phyloP scores from a whole-genome alignment of 2,329 filamentous ascomycete genomes.

The Keithomyces neogunnii region DNA sequence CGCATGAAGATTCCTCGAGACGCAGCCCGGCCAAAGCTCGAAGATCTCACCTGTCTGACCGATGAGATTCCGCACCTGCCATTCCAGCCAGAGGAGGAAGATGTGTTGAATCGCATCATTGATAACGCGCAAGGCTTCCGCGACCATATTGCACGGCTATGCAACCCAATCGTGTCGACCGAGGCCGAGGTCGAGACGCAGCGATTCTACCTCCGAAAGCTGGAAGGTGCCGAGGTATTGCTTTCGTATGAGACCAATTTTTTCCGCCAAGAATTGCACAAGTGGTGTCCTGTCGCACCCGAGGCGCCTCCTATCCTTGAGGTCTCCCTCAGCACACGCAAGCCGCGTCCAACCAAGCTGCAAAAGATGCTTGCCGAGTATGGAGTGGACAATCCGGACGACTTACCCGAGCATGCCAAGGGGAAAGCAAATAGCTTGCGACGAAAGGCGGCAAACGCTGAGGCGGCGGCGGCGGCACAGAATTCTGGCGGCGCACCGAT shows the following conservation, averaged over 20 bases:
- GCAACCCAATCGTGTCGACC: conserved; percentile 72
- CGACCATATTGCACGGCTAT: conserved; percentile 70
- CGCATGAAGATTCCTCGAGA: conserved; percentile 94
- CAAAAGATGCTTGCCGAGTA: conserved; percentile 89
- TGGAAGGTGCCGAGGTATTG: conserved; percentile 92
- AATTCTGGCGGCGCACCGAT: conserved; percentile 10
- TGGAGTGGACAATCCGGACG: conserved; percentile 82
- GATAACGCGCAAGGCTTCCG: conserved; percentile 78
- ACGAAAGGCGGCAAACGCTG: conserved; percentile 58
- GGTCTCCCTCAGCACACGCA: conserved; percentile 82
- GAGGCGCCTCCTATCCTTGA: conserved; percentile 79
- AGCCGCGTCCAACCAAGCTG: conserved; percentile 91
- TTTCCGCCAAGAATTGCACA: conserved; percentile 90
- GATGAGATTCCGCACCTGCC: conserved; percentile 74
- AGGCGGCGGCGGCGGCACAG: conserved; percentile 26
- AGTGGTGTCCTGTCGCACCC: conserved; percentile 85
- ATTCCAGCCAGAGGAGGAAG: conserved; percentile 94
- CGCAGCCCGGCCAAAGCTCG: conserved; percentile 87
- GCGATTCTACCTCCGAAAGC: conserved; percentile 92
- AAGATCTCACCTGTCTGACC: conserved; percentile 77
- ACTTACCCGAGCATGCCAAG: conserved; percentile 74
- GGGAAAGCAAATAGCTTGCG: conserved; percentile 68
- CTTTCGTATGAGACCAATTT: conserved; percentile 94
- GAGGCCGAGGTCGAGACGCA: conserved; percentile 82
- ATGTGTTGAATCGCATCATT: conserved; percentile 77